Base-by-base conservation (phyloP, 2,329 filamentous ascomycete species). In the Penicillium sp. region DNA sequence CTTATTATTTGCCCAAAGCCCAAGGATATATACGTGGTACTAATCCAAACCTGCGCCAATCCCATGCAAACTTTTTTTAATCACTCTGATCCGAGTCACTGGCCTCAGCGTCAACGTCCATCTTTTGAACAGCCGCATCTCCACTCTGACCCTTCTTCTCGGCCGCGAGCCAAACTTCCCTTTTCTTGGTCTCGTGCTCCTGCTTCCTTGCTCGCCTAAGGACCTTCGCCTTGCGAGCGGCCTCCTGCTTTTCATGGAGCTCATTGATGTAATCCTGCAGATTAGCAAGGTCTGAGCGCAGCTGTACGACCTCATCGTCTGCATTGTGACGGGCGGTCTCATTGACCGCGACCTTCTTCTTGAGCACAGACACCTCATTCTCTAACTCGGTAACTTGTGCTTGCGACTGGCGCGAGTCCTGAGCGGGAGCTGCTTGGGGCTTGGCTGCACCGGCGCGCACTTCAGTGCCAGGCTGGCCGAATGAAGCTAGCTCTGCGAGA, bases 141-240 rank as follows among this genome's bases (percentile, higher is more conserved):
- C 74, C 73, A 59, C 75, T 76, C 52, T 65, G 65, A 24, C 75
- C 75, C 53, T 70, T 72, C 56, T 73, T 78, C 56, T 77, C 75
- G 4, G 74, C 75, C 21, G 73, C 70, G 58, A 78, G 74, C 70
- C 75, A 79, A 21, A 73, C 73, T 60, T 77, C 67, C 52, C 75
- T 67, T 49, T 68, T 71, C 50, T 71, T 70, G n/a, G 64, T 55
- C 32, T 71, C 74, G n/a, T 71, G 67, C 29, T 73, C 72, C 49
- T 77, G 73, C 54, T 72, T 75, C 49, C 68, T 69, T 32, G 67
- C 68, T 58, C 72, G 71, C 7, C 67, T 70, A 41, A 62, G 59
- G 31, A 73, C 53, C 55, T 68, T 71, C 45, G 68, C 64, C 38
- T 61, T 59, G 32, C 70, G 66, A 31, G 69, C 63, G 24, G 64